Percentiles rank a stretch among this genome's conserved stretches.
These are phyloP conservation scores for Heterobasidion parviporum DNA, from an alignment of 1,284 basidiomycete species.

Conservation along the genomic window DNA sequence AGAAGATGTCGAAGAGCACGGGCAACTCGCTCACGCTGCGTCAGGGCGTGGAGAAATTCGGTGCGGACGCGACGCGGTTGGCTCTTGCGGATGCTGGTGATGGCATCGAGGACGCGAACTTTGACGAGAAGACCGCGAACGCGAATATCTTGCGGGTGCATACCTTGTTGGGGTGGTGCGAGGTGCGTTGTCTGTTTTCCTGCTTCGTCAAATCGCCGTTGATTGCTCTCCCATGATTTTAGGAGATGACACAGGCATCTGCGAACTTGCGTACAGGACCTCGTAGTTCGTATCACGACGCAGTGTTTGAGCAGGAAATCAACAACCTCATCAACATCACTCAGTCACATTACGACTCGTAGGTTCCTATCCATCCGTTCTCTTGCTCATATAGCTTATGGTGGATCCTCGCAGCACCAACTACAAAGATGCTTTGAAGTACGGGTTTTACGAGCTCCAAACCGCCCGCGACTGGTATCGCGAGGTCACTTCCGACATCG, in stretches of 20 bases:
- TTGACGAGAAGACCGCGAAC: constrained; percentile 98
- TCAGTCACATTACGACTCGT: constrained; percentile 76
- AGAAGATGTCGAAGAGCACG: constrained; percentile 99
- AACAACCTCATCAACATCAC: constrained; percentile 79
- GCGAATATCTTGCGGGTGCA: constrained; percentile 94
- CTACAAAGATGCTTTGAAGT: constrained; percentile 95
- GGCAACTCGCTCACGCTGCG: constrained; percentile 82
- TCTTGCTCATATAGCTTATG: background rate
- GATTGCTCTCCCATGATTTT: background rate
- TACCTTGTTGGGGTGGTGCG: constrained; percentile 89
- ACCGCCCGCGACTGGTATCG: constrained; percentile 94
- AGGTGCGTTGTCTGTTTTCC: constrained; percentile 40
- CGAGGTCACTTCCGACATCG: constrained; percentile 80
- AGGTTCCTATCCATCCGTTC: constrained; percentile 20
- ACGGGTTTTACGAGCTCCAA: constrained; percentile 95
- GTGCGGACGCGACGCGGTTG: constrained; percentile 88
- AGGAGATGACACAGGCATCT: constrained; percentile 74
- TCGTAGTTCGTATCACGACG: constrained; percentile 67
- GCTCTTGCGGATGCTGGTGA: constrained; percentile 96
- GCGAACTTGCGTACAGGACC: constrained; percentile 67
- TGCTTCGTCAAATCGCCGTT: background rate
- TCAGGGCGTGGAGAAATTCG: constrained; percentile 80
- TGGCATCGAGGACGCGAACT: constrained; percentile 96
- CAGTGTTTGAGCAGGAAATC: constrained; percentile 89
- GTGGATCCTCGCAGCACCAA: constrained; percentile 52